A percentile compares a stretch with the other conserved stretches of the same genome.
phyloP scores from a whole-genome alignment of 345 rosid species.

The Aegle marmelos region DNA sequence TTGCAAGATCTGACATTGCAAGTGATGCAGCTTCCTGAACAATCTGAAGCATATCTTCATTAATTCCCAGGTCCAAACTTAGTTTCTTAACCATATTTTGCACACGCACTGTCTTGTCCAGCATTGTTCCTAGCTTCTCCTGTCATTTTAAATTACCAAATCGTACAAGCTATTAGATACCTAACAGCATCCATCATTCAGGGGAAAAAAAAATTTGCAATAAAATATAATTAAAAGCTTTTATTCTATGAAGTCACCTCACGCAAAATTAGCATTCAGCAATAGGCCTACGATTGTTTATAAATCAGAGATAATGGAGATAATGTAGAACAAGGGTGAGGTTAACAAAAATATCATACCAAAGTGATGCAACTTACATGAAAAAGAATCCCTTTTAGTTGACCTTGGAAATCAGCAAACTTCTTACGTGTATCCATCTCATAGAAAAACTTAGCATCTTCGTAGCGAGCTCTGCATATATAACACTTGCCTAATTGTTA shows the following conservation, averaged over 20 bases:
- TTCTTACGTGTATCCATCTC: conserved; percentile 74
- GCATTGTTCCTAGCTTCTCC: conserved; percentile 97
- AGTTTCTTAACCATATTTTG: conserved; percentile 53
- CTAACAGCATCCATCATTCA: neutral
- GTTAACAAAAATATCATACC: neutral
- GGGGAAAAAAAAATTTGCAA: neutral
- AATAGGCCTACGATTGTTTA: neutral
- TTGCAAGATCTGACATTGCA: conserved; percentile 96
- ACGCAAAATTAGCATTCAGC: neutral
- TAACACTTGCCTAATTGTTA: conserved; percentile 2
- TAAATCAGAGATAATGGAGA: neutral
- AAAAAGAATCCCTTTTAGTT: conserved; percentile 85
- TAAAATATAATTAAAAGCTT: neutral
- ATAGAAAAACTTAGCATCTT: conserved; percentile 95
- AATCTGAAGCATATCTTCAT: conserved; percentile 47
- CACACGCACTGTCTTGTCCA: conserved; percentile 77
- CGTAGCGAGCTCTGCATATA: conserved; percentile 88
- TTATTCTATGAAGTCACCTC: neutral
- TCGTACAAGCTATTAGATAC: conserved; percentile 13
- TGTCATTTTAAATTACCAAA: conserved; percentile 28
- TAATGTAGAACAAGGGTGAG: neutral
- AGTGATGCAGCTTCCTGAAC: conserved; percentile 83
- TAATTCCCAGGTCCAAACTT: conserved; percentile 46
- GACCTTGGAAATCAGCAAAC: conserved; percentile 66
- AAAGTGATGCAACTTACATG: conserved; percentile 59